Conservation (phyloP, 352 stramenopile species). For the Pythium aphanidermatum region DNA sequence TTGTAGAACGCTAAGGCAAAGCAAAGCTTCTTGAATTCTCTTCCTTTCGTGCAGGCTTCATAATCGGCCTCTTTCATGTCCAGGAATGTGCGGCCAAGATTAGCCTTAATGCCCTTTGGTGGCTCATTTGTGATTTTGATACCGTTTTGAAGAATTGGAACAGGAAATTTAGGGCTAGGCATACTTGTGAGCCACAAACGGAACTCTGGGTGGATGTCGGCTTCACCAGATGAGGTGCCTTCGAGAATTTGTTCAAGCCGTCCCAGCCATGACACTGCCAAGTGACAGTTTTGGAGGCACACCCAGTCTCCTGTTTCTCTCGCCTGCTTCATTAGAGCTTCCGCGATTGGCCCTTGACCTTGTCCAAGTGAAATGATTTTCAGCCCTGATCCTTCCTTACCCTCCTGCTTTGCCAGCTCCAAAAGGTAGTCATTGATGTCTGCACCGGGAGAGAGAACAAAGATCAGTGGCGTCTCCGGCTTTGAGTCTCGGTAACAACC, state of each 20-base stretch:
- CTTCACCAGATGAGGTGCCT: conserved; percentile 36
- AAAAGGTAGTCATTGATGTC: conserved; percentile 94
- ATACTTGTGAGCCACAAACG: conserved; percentile 93
- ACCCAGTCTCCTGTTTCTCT: conserved; percentile 91
- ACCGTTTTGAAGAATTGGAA: conserved; percentile 92
- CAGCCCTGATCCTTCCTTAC: conserved; percentile 79
- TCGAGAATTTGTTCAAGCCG: conserved; percentile 89
- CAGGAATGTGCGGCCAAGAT: conserved; percentile 89
- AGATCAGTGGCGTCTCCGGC: conserved; percentile 90
- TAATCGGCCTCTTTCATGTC: conserved; percentile 91
- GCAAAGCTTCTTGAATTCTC: conserved; percentile 87
- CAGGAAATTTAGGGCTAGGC: conserved; percentile 86
- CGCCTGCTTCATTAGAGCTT: conserved; percentile 88
- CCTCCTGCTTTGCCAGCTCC: conserved; percentile 85
- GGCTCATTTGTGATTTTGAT: conserved; percentile 97
- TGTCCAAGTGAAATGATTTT: conserved; percentile 94
- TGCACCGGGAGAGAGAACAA: conserved; percentile 89
- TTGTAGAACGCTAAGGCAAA: conserved; percentile 95
- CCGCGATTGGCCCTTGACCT: conserved; percentile 90
- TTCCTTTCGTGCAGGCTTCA: conserved; percentile 79
- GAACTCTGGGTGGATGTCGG: conserved; percentile 82
- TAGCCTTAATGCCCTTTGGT: conserved; percentile 88
- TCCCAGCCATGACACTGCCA: conserved; percentile 88
- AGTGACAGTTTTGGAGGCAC: conserved; percentile 93
- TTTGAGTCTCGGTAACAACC: conserved; percentile 91